Percentiles rank a stretch among this genome's conserved stretches.
These are phyloP conservation scores for Termitomyces sp. DNA, from an alignment of 768 basidiomycete genomes.

Conservation along the genomic window DNA sequence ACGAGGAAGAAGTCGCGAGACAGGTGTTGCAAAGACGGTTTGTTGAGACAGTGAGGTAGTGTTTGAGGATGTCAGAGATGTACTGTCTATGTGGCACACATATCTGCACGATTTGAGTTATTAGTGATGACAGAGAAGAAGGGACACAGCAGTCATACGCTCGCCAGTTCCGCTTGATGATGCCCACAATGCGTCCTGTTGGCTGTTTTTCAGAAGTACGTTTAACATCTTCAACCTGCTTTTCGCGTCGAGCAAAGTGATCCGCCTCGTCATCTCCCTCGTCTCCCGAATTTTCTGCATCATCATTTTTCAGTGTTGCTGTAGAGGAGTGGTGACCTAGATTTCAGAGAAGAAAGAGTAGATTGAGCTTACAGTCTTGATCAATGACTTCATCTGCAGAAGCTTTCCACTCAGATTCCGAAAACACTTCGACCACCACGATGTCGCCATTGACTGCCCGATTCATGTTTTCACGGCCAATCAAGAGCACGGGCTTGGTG, in stretches of 20 bases:
- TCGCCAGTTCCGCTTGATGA: constrained; percentile 94
- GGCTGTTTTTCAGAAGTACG: constrained; percentile 67
- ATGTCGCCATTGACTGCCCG: constrained; percentile 91
- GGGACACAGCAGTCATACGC: constrained; percentile 46
- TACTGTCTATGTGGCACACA: constrained; percentile 92
- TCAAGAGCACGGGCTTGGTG: constrained; percentile 72
- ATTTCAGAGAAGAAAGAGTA: neutral
- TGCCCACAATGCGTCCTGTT: constrained; percentile 86
- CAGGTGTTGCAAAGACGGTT: constrained; percentile 91
- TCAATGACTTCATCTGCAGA: constrained; percentile 91
- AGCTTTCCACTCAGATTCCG: constrained; percentile 87
- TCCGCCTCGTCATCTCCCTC: constrained; percentile 45
- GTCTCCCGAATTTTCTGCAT: constrained; percentile 70
- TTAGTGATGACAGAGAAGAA: neutral
- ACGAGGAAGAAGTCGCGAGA: constrained; percentile 86
- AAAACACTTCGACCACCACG: constrained; percentile 85
- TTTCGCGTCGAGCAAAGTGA: constrained; percentile 32
- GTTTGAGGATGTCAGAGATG: constrained; percentile 76
- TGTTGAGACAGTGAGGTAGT: constrained; percentile 78
- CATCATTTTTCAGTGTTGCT: constrained; percentile 84
- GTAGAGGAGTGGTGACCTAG: neutral
- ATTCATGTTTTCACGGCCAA: constrained; percentile 93
- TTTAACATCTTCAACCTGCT: constrained; percentile 32
- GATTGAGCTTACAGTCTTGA: constrained; percentile 61
- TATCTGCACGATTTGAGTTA: constrained; percentile 40